A percentile compares a stretch with the other conserved stretches of the same genome.
Conservation (phyloP, 495 filamentous ascomycete genomes). For the Hypoxylon perforatum region DNA sequence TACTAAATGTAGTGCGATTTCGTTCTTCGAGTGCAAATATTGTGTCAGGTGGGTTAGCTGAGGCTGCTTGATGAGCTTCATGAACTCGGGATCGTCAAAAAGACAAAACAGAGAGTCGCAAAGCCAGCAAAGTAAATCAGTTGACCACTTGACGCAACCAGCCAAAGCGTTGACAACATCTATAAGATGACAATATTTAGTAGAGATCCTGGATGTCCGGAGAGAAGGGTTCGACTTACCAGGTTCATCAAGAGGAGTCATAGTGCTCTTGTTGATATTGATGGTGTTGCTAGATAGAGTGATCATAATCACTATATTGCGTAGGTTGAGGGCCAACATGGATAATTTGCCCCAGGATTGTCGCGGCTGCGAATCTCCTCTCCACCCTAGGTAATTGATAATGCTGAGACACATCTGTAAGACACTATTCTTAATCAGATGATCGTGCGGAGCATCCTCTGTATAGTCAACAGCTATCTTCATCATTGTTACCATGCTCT, state of each 20-base stretch:
- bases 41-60: conserved; percentile 60
- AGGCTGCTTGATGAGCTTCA: conserved; percentile 52
- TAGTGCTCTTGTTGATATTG: conserved; percentile 45
- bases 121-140: conserved; percentile 75
- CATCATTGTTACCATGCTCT: conserved; percentile 73
- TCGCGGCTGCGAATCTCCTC: conserved; percentile 67
- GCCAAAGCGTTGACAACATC: conserved; percentile 67
- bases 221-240: conserved; percentile 55
- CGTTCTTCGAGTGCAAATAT: conserved; percentile 57
- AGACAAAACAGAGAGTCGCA: conserved; percentile 74
- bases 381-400: conserved; percentile 74
- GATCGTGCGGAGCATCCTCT: conserved; percentile 73
- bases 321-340: conserved; percentile 77
- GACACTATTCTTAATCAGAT: conserved; percentile 72
- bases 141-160: conserved; percentile 70
- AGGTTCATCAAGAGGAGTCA: conserved; percentile 71
- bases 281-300: conserved; percentile 65
- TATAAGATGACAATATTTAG: conserved; percentile 19
- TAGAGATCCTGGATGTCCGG: not conserved
- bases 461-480: conserved; percentile 76
- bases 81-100: conserved; percentile 63
- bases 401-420: conserved; percentile 77
- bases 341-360: conserved; percentile 74
- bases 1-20: conserved; percentile 73
- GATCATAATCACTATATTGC: conserved; percentile 75